A percentile compares a stretch with the other conserved stretches of the same genome.
Evolutionary conservation across 257 asterid genomes (phyloP).

Genomic region (Cynanchum wilfordii): DNA sequence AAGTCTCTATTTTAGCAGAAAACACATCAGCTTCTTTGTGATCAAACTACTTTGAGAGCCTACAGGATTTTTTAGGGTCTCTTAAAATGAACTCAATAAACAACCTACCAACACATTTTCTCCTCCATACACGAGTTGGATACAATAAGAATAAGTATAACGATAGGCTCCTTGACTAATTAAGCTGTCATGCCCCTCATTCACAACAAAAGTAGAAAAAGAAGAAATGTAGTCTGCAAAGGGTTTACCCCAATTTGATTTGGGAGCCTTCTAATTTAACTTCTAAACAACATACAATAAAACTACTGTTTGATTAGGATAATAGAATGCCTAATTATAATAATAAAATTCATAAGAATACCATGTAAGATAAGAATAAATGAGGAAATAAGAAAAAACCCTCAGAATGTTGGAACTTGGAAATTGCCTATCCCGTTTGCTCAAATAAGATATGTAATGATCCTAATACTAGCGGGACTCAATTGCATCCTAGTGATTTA

Average conservation of each 20-base stretch:
- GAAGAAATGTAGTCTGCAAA: no score
- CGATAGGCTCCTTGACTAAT: neutral
- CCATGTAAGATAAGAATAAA: neutral
- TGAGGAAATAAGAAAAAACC: neutral
- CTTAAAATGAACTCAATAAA: neutral
- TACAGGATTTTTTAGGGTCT: neutral
- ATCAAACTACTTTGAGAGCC: neutral
- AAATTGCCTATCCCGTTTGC: neutral
- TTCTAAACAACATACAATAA: neutral
- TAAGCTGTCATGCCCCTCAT: neutral
- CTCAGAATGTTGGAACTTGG: neutral
- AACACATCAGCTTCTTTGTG: neutral
- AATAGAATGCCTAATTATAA: neutral
- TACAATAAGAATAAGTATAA: neutral
- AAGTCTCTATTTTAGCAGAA: neutral
- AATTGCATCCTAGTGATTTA: neutral
- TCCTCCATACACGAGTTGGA: neutral
- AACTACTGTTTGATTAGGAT: neutral
- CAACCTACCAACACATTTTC: neutral
- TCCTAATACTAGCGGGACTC: no score
- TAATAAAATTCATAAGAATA: neutral
- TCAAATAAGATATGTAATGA: no score
- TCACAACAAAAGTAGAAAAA: neutral
- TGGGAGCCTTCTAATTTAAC: neutral
- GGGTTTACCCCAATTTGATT: no score